Evolutionary conservation across 352 stramenopile species (phyloP), one percentile per base, ranked within the genome.

Genomic region (Phytophthora pinifolia): DNA sequence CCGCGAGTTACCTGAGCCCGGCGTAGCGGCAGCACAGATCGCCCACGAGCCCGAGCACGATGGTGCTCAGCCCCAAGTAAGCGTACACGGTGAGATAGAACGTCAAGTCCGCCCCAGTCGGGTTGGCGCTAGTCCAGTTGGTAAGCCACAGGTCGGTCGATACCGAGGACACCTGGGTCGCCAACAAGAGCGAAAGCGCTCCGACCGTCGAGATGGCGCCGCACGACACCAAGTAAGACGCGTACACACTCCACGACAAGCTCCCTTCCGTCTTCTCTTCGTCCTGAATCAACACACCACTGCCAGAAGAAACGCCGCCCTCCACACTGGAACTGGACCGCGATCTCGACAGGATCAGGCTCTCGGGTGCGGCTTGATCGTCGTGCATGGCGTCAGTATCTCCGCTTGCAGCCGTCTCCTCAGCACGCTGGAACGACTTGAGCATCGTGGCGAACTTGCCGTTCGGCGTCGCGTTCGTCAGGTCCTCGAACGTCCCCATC

Each of bases 131-230:
- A 0, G 76, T 86, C 78, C 80, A 91, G 25, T 70, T 65, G 5
- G 70, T 81, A 30, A 91, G 50, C 80, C 80, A 91, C 18, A 91
- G 61, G 59, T 88, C 78, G 3, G 66, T 88, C 18, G 80, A 73
- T 27, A 91, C 59, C 22, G 69, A 72, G 1, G 73, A 68, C 4
- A 86, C 32, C 45, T 90, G 80, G 6, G 67, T 70, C 6, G 50
- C 37, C 25, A 87, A 44, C 1, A 90, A 46, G 17, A 88, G 52
- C 0, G 53, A 37, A 12, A 79, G 18, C 0, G 72, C 69, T 9
- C 68, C 65, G 7, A 79, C 14, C 5, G 60, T 67, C 17, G 77
- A 54, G 18, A 75, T 59, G 9, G 62, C 8, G 6, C 73, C 77
- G 31, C 75, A 85, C 1, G 77, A 76, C 20, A 66, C 52, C 15